These are phyloP conservation scores for Boletellus sp. DNA, from an alignment of 1,284 basidiomycete species.

Conservation along the genomic window DNA sequence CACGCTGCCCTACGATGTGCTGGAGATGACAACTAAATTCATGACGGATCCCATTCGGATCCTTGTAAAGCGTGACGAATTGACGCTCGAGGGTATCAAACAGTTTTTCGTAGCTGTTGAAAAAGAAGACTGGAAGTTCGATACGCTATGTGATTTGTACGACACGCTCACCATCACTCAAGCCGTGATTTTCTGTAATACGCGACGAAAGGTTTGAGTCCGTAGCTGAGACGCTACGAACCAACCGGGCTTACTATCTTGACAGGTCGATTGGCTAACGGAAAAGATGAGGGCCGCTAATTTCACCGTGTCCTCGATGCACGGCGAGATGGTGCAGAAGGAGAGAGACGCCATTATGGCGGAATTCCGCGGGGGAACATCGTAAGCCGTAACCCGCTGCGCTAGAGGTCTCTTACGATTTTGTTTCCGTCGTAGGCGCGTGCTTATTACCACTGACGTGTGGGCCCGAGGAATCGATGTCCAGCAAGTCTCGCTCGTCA, in stretches of 20 bases:
- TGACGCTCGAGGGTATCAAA: constrained; percentile 99
- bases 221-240: neutral
- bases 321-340: constrained; percentile 98
- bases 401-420: neutral
- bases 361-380: constrained; percentile 94
- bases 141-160: constrained; percentile 96
- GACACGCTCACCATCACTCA: constrained; percentile 99
- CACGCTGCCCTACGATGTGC: constrained; percentile 93
- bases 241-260: constrained; percentile 13
- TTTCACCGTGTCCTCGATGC: constrained; percentile 96
- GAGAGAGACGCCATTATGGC: constrained; percentile 98
- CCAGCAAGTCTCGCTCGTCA: constrained; percentile 96
- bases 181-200: constrained; percentile 99
- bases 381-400: constrained; percentile 48
- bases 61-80: constrained; percentile 98
- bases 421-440: constrained; percentile 55
- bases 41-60: constrained; percentile 99
- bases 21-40: constrained; percentile 99
- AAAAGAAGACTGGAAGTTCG: constrained; percentile 99
- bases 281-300: constrained; percentile 98
- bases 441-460: constrained; percentile 95
- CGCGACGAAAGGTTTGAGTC: constrained; percentile 81
- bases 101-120: constrained; percentile 99
- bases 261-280: constrained; percentile 96
- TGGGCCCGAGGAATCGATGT: constrained; percentile 99